Percentiles rank a stretch among this genome's conserved stretches.
These are phyloP conservation scores for Casuarina equisetifolia DNA, from an alignment of 306 rosid species.

Conservation along the genomic window DNA sequence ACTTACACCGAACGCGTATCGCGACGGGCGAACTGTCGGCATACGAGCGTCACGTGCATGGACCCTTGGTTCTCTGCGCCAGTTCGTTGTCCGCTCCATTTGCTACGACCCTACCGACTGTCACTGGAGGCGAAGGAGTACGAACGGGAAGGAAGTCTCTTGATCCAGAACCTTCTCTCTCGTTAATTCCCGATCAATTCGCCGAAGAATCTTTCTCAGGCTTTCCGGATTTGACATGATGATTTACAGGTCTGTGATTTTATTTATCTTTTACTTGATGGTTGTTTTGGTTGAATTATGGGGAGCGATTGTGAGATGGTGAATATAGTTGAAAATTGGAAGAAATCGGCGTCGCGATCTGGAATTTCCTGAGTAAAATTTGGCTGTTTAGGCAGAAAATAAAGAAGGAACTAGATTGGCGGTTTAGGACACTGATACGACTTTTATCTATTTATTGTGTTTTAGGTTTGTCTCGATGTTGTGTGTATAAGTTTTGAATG, in stretches of 20 bases:
- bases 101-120: not conserved
- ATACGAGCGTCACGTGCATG: slow-evolving; percentile 15
- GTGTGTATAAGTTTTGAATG: not conserved
- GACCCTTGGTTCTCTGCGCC: slow-evolving; percentile 8
- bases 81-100: not conserved
- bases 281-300: not conserved
- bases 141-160: not conserved
- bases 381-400: not conserved
- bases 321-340: no score
- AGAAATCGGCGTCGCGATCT: not conserved
- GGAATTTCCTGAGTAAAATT: not conserved
- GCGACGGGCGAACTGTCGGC: not conserved
- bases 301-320: not conserved
- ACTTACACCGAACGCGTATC: slow-evolving; percentile 45
- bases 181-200: not conserved
- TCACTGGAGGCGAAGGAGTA: slow-evolving; percentile 2
- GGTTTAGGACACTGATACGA: not conserved
- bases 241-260: not conserved
- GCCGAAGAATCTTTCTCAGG: not conserved
- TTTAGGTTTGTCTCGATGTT: not conserved
- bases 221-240: not conserved
- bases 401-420: no score
- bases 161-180: not conserved
- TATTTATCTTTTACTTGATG: not conserved
- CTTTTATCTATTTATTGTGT: not conserved